Base-by-base conservation (phyloP, 2,329 filamentous ascomycete genomes). In the Nemania abortiva region DNA sequence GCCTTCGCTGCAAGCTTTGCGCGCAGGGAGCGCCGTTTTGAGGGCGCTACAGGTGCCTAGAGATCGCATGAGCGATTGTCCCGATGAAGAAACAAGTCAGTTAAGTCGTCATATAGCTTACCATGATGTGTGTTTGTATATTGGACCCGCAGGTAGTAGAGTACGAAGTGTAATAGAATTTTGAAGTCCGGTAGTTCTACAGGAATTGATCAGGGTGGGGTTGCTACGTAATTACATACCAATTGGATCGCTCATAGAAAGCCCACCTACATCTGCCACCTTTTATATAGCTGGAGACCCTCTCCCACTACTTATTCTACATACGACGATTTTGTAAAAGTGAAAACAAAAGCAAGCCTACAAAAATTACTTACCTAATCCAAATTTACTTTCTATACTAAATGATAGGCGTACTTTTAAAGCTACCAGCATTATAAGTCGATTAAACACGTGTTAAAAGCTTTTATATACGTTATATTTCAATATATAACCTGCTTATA, bases 11-110 rank as follows among this genome's bases (percentile, higher is more conserved):
- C 82, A 71, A 86, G 83, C 76, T 89, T 88, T 71, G 84, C 79
- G 74, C 89, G 88, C 54, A 89, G 85, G 9, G 88, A 87, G 69
- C 86, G 80, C 66, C 85, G 87, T 74, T 89, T 89, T 65, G 83
- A 82, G 70, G 85, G 83, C 20, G 80, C 79, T 49, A 78, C 78
- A n/a, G 82, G 83, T 11, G 82, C 81, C 82, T 84, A 60, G 49
- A 34, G 20, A 55, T 50, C 27, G 22, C 50, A 27, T 66, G 10
- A 67, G 58, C 27, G 15, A 61, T 70, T 50, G 63, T 68, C 50
- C 11, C n/a, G 22, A 11, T 18, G 42, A 15, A n/a, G 18, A 39
- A 55, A 10, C 13, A 39, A 11, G 11, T 9, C 29, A 15, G 18
- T n/a, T 1, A 22, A 1, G 6, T 9, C 7, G 24, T n/a, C 22